A percentile compares a stretch with the other conserved stretches of the same genome.
These are phyloP conservation scores for Leishmania mexicana DNA, from an alignment of 208 protist species.

Conservation along the genomic window DNA sequence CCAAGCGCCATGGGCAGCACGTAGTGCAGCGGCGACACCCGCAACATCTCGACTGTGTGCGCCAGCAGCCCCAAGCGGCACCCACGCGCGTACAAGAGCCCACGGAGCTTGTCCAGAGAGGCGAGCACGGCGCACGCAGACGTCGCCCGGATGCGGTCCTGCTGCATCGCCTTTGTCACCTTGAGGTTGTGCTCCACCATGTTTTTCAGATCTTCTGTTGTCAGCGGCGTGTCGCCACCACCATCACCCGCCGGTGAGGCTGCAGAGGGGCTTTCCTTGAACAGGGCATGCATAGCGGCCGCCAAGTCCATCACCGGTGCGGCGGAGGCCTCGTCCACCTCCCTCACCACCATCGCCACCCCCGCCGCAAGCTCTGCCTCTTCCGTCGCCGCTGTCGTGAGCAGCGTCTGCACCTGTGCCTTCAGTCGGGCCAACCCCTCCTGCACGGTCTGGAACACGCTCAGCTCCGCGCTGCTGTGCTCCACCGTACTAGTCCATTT, in stretches of 20 bases:
- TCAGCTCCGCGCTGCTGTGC: conserved; percentile 71
- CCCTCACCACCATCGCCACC: conserved; percentile 25
- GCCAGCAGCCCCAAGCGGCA: conserved; percentile 58
- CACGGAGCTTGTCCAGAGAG: conserved; percentile 69
- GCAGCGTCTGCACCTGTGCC: conserved; percentile 65
- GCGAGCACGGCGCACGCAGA: conserved; percentile 43
- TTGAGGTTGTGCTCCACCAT: conserved; percentile 41
- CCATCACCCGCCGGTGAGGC: background rate
- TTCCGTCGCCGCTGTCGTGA: conserved; percentile 46
- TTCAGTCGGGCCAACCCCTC: conserved; percentile 67
- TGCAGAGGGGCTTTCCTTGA: conserved; percentile 24
- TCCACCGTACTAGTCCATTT: conserved; percentile 34
- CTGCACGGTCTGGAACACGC: conserved; percentile 56
- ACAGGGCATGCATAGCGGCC: conserved; percentile 31
- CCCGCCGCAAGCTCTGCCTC: conserved; percentile 51
- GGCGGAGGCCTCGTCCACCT: conserved; percentile 25
- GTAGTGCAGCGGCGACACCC: conserved; percentile 66
- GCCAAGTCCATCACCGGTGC: conserved; percentile 25
- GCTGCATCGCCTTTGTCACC: conserved; percentile 30
- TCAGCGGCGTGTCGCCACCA: conserved; percentile 23
- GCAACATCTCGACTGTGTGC: conserved; percentile 64
- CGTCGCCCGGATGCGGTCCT: conserved; percentile 51
- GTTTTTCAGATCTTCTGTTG: conserved; percentile 26
- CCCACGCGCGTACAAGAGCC: conserved; percentile 66
- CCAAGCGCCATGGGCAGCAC: conserved; percentile 22